phyloP scores from a whole-genome alignment of 2,329 filamentous ascomycete genomes.

The Rhynchosporium agropyri region DNA sequence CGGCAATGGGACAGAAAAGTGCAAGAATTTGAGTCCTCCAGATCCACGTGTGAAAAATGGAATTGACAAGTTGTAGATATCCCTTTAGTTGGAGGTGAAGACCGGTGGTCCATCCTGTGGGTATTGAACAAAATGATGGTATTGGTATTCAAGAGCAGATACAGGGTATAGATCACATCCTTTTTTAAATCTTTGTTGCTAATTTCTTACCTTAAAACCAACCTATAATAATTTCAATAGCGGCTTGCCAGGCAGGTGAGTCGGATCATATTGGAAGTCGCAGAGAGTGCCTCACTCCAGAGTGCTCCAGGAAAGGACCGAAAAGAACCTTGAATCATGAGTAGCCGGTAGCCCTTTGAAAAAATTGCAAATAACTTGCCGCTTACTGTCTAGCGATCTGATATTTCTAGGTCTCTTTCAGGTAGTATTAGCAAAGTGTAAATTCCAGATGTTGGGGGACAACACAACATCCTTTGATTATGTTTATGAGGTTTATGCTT shows the following conservation, averaged over 20 bases:
- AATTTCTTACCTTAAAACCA: not conserved
- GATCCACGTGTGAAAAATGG: not conserved
- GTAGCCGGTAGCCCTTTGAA: not conserved
- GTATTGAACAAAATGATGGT: constrained; percentile 6
- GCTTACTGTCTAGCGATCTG: not conserved
- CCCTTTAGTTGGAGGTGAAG: not conserved
- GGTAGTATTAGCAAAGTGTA: constrained; percentile 6
- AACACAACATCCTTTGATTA: not conserved
- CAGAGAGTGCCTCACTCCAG: too few species aligned
- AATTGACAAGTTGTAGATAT: not conserved
- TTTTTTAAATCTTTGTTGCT: constrained; percentile 6
- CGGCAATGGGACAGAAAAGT: not conserved
- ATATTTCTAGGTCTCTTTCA: not conserved
- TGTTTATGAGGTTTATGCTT: constrained; percentile 7
- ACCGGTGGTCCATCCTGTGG: not conserved
- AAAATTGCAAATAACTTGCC: not conserved
- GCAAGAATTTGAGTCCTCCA: constrained; percentile 3
- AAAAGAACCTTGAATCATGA: not conserved
- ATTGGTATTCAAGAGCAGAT: not conserved
- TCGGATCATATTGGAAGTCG: too few species aligned
- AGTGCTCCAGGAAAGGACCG: too few species aligned
- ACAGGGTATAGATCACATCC: not conserved
- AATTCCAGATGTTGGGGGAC: not conserved
- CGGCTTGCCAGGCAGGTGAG: too few species aligned
- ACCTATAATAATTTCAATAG: not conserved